phyloP scores from a whole-genome alignment of 2,329 filamentous ascomycete species.

The Colletotrichum magnum region DNA sequence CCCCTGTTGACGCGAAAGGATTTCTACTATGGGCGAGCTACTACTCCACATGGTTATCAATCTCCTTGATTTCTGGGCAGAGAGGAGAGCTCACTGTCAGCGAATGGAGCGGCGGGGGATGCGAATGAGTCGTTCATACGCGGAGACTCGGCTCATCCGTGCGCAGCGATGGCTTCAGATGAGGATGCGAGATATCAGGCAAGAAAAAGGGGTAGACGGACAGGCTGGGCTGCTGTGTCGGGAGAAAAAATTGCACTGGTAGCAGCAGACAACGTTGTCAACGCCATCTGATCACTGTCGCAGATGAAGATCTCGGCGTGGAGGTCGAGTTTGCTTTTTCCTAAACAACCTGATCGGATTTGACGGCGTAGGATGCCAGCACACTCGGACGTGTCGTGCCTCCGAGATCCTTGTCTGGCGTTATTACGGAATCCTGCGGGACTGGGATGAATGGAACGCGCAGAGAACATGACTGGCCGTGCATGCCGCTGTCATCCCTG shows the following conservation, averaged over 20 bases:
- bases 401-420: constrained; percentile 7
- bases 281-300: constrained; percentile 12
- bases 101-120: not conserved
- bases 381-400: not conserved
- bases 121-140: not conserved
- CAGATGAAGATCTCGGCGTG: constrained; percentile 7
- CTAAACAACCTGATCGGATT: not conserved
- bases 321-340: not conserved
- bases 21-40: not conserved
- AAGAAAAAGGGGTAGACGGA: constrained; percentile 22
- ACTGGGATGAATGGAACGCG: not conserved
- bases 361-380: not conserved
- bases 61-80: not conserved
- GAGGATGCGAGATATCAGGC: constrained; percentile 7
- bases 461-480: constrained; percentile 10
- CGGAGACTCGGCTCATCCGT: constrained; percentile 17
- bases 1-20: constrained; percentile 17
- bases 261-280: not conserved
- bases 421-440: constrained; percentile 1
- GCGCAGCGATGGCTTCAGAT: constrained; percentile 11
- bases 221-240: too few species aligned
- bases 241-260: not conserved
- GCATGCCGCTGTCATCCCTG: constrained; percentile 20
- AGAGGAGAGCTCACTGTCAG: not conserved
- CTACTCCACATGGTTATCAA: constrained; percentile 2